Base-by-base conservation (phyloP, 371 early-diverging fungal species). In the Dichotomocladium elegans region DNA sequence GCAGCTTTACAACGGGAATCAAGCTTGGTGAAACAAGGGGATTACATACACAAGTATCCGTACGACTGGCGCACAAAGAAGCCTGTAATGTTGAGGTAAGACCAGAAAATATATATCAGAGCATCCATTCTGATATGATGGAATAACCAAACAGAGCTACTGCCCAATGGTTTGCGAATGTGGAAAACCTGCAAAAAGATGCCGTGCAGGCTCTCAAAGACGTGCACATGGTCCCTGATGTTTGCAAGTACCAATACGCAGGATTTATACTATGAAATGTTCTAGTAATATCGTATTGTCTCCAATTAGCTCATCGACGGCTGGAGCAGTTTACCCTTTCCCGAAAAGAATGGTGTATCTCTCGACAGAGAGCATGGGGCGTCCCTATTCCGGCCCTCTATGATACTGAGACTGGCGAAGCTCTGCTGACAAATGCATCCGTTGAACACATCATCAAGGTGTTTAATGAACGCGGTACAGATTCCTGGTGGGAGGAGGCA, bases 31-130 rank as follows among this genome's bases (percentile, higher is more conserved):
- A 57, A 59, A 21, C 59, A 70, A 41, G 37, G 60, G 14, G 63
- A 65, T 14, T 82, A 83, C 58, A 73, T 63, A 4, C 95, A 94
- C 71, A 87, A 85, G 53, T 94, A 94, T 57, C 95, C 94, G 1
- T 90, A 91, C 53, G 94, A 94, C 73, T 94, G 95, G 94, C 81
- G 95, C 9, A 90, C 90, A 46, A 94, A 94, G 66, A 74, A 87
- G 53, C 95, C 95, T 7, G 83, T 94, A 21, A 93, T 94, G 59
- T 75, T 81, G 29, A 61, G 80, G 74, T 79, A 71, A 61, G 21
- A 3, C 6, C 7, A 15, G 4, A 19, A 25, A 26, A n/a, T 25
- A n/a, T n/a, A 29, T n/a, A 17, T n/a, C 15, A 22, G 11, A 41
- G n/a, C n/a, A n/a, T n/a, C n/a, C n/a, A n/a, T n/a, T n/a, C 11